Evolutionary conservation across 805 yeast species (phyloP), one percentile per base, ranked within the genome.

Genomic region (Maudiozyma serrabonitensis): DNA sequence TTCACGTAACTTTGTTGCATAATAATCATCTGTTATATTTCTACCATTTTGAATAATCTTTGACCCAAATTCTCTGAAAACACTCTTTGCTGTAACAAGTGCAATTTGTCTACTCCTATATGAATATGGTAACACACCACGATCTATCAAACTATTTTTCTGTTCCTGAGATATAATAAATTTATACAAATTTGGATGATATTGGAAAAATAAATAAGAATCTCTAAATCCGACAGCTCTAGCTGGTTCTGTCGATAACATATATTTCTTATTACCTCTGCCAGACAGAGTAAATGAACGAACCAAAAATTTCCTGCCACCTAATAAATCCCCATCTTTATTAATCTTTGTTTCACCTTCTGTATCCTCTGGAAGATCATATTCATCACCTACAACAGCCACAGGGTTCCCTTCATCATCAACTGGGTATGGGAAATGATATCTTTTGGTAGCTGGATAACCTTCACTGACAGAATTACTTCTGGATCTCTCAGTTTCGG

Each of bases 191-290:
- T 79, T 73, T 46, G 81, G 77, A 69, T 91, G 96, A 46, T 89
- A 85, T 62, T 90, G 95, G 69, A 91, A 89, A 52, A 91, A 73
- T 47, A 89, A 72, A 60, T 91, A 89, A 2, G 96, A 87, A 63
- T 91, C 97, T 57, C 96, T 76, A 69, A 89, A 87, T 3, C 97
- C 98, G 53, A 91, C 88, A 60, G 91, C 81, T 57, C 98, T 78
- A 1, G 99, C 97, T 2, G 96, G 96, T 62, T 93, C 99, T 0
- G 98, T 90, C 2, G 95, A 83, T 45, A 93, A 78, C 95, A 91
- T 90, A 66, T 80, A 93, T 50, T 82, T 73, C 55, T 82, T 75
- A 19, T 80, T 78, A 8, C 95, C 96, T 34, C 57, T 69, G 16
- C 68, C 70, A 21, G 56, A 50, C 8, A 84, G 72, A 6, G 81